Base-by-base conservation (phyloP, 1,284 basidiomycete species). In the Sporisorium sorghi region DNA sequence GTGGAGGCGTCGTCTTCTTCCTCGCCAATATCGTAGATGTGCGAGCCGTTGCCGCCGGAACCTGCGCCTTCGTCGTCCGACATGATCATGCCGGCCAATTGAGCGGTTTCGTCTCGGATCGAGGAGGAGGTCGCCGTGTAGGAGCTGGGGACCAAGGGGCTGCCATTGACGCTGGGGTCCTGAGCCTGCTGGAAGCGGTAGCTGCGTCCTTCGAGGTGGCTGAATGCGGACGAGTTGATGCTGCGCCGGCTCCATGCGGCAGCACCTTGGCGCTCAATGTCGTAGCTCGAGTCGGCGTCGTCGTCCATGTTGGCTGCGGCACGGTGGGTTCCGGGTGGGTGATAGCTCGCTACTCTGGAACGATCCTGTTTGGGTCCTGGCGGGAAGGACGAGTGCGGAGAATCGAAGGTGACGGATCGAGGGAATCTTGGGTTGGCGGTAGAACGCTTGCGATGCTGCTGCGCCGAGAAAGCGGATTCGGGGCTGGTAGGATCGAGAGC, bases 81-180 rank as follows among this genome's bases (percentile, higher is more conserved):
- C 43, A 84, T 65, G 30, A 76, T 77, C 74, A 80, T 73, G 12
- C 76, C 81, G 2, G 81, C 83, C 1, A 84, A 72, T 26, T 78
- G 79, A 11, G 83, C 83, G 0, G 83, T 84, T 11, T 75, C 68
- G 37, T 77, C 80, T 8, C 83, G 73, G 33, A 84, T 83, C 4
- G 74, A 75, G 17, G 69, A 67, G 5, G 68, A 73, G 4, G 79
- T 81, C 11, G 82, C 83, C 7, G 82, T 81, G 61, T 80, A 84
- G 5, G 79, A 76, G 39, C 73, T 70, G 1, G 77, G 72, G 0
- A 71, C 57, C 17, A 77, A 26, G 2, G 75, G 62, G 12, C 55
- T 62, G 35, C 30, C 63, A 17, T 67, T 42, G 24, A 40, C 49
- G 30, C 19, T 32, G 9, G 58, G 11, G 44, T 79, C 77, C 24